Evolutionary conservation across 176 grass and related monocot species (phyloP).

Genomic region (Aegilops tauschii): DNA sequence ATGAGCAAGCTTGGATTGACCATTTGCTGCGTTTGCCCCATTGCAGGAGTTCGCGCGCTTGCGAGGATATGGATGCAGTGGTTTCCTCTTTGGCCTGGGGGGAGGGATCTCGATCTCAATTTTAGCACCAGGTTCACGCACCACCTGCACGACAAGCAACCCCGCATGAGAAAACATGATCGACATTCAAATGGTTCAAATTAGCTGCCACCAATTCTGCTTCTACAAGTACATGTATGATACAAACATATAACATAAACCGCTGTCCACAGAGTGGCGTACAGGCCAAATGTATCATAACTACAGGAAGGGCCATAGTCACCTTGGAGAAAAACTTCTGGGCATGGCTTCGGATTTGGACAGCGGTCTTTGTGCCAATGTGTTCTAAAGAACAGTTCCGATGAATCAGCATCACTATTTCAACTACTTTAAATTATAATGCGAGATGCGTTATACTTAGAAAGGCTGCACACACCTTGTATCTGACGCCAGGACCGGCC

Average conservation of each 20-base stretch:
- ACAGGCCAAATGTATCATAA: conserved; percentile 1
- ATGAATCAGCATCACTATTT: conserved; percentile 37
- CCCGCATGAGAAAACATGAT: neutral
- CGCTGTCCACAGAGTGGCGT: neutral
- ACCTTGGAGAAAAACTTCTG: conserved; percentile 99
- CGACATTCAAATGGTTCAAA: neutral
- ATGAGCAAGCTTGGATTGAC: conserved; percentile 25
- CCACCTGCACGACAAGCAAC: conserved; percentile 42
- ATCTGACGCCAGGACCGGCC: conserved; percentile 90
- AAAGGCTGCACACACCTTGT: conserved; percentile 51
- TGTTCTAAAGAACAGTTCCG: conserved; percentile 66
- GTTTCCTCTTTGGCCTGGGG: conserved; percentile 90
- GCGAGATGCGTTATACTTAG: neutral
- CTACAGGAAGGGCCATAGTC: conserved; percentile 22
- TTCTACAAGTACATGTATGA: neutral
- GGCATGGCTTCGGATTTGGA: conserved; percentile 98
- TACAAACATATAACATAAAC: neutral
- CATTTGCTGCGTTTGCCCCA: neutral
- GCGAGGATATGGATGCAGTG: conserved; percentile 89
- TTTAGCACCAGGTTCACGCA: conserved; percentile 33
- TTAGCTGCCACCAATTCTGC: neutral
- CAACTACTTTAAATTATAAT: neutral
- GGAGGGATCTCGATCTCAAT: conserved; percentile 76
- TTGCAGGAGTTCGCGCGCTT: conserved; percentile 42
- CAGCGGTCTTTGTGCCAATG: conserved; percentile 88